Base-by-base conservation (phyloP, 139 green algal species). In the Closterium sp. region DNA sequence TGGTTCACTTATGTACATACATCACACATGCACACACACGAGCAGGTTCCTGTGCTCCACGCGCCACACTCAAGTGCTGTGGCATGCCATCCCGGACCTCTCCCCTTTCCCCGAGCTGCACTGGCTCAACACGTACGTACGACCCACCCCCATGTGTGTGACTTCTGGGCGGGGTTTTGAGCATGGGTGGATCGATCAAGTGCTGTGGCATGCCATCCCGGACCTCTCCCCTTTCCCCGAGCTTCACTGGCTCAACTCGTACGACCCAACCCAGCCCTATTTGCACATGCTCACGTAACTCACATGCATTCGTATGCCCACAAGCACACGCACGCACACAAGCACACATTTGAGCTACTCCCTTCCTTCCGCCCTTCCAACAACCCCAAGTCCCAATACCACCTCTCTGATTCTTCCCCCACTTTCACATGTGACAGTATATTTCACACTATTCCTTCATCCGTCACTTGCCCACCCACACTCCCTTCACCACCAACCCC, bases 111-210 rank as follows among this genome's bases (percentile, higher is more conserved):
- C 88, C 17, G 92, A 94, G 62, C 38, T 94, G 42, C 62, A 28
- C 22, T 94, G 92, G 92, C 92, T 94, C 31, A 88, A 92, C 32
- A 22, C 21, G 90, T 90, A 92, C 79, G 27, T 90, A 92, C 79
- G 27, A 45, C 13, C 11, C 29, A 19, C 11, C 38, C 38, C 38
- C n/a, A n/a, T n/a, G n/a, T n/a, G n/a, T n/a, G n/a, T n/a, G n/a
- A n/a, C n/a, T n/a, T n/a, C n/a, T n/a, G n/a, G n/a, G n/a, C n/a
- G n/a, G n/a, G n/a, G n/a, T n/a, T n/a, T n/a, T n/a, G n/a, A n/a
- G n/a, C n/a, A n/a, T n/a, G n/a, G n/a, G n/a, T n/a, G n/a, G n/a
- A n/a, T n/a, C n/a, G n/a, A n/a, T n/a, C n/a, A n/a, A n/a, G 85
- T 91, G 29, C 38, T 92, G 28, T 90, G 45, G 92, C 22, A 29